A percentile compares a stretch with the other conserved stretches of the same genome.
phyloP scores from a whole-genome alignment of 352 stramenopile species.

The Phytophthora vignae region DNA sequence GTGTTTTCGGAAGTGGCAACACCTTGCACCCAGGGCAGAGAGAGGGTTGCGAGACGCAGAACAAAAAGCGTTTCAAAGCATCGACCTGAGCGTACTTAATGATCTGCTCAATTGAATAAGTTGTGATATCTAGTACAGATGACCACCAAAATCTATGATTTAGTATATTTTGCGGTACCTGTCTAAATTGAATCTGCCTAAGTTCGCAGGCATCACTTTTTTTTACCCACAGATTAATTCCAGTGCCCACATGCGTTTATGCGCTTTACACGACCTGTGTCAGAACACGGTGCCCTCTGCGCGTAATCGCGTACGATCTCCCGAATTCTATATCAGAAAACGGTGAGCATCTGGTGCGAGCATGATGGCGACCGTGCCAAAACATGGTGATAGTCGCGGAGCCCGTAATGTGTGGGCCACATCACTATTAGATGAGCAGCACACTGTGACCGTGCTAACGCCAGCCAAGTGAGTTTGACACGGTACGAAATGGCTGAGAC shows the following conservation, averaged over 20 bases:
- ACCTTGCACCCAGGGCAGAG: background rate
- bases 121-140: no score
- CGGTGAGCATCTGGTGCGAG: no score
- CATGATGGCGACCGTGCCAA: background rate
- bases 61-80: background rate
- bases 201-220: no score
- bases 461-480: background rate
- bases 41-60: background rate
- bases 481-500: background rate
- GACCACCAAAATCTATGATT: no score
- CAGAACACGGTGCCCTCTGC: background rate
- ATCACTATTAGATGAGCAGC: no score
- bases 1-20: slow-evolving; percentile 23
- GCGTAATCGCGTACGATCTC: background rate
- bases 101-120: background rate
- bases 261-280: background rate
- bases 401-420: background rate
- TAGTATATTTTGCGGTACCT: no score
- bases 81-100: background rate
- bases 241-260: background rate
- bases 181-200: no score
- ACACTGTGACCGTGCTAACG: background rate
- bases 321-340: background rate
- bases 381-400: background rate
- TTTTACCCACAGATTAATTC: no score